phyloP scores from a whole-genome alignment of 2,329 filamentous ascomycete genomes.

The Aspergillus latus region DNA sequence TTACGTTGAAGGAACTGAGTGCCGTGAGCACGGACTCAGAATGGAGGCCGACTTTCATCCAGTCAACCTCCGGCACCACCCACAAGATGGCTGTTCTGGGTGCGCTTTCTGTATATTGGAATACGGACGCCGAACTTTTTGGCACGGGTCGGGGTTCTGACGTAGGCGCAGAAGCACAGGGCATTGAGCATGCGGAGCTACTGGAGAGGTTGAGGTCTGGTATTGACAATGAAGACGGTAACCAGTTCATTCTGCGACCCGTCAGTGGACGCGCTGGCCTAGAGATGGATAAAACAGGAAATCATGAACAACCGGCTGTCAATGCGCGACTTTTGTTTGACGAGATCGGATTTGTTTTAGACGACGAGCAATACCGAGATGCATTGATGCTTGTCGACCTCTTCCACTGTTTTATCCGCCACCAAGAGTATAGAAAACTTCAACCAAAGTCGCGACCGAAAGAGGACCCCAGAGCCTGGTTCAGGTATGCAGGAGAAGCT shows the following conservation, averaged over 20 bases:
- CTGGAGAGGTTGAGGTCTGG: conserved; percentile 73
- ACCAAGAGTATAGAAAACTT: conserved; percentile 93
- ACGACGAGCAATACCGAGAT: conserved; percentile 96
- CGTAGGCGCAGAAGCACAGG: conserved; percentile 57
- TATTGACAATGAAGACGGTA: conserved; percentile 72
- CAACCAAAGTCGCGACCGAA: conserved; percentile 83
- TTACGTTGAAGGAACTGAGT: conserved; percentile 94
- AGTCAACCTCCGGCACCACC: conserved; percentile 76
- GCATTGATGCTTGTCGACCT: conserved; percentile 96
- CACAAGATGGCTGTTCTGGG: conserved; percentile 93
- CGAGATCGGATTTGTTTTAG: conserved; percentile 95
- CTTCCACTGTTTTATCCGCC: conserved; percentile 96
- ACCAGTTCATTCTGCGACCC: conserved; percentile 94
- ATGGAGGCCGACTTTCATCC: conserved; percentile 95
- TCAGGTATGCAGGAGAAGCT: conserved; percentile 85
- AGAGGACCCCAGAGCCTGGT: conserved; percentile 89
- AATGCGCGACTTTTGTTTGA: conserved; percentile 93
- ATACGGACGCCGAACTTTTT: conserved; percentile 84
- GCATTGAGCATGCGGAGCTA: conserved; percentile 70
- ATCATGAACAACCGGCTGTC: conserved; percentile 74
- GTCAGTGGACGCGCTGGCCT: conserved; percentile 94
- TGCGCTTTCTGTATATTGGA: conserved; percentile 94
- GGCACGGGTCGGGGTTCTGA: conserved; percentile 75
- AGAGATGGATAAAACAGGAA: conserved; percentile 90
- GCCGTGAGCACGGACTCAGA: conserved; percentile 92